Base-by-base conservation (phyloP, 2,329 filamentous ascomycete species). In the Cryphonectria nitschkei region DNA sequence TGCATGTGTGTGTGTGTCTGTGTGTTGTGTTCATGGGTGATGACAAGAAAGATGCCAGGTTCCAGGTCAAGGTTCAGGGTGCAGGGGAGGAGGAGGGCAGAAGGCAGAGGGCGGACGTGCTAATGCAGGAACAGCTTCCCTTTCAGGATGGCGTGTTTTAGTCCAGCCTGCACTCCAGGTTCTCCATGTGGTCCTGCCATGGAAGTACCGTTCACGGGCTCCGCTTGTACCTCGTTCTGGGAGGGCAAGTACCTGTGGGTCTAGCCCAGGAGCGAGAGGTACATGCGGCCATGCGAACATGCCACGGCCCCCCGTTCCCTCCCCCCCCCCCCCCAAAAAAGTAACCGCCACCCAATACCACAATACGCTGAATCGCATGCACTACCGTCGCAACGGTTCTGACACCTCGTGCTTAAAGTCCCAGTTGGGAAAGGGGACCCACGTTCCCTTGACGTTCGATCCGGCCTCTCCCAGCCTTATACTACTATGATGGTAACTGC, bases 101-200 rank as follows among this genome's bases (percentile, higher is more conserved):
- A 52, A 19, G 34, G 13, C n/a, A 67, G 54, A 46, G 39, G 43
- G 63, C 39, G 43, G 62, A 50, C 37, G 65, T 67, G 65, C 72
- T 73, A 73, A 73, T 73, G 72, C 72, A 73, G 72, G 72, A 72
- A 73, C 72, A 66, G 56, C 54, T 66, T 70, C 67, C 50, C 8
- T 68, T 72, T 68, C 14, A 61, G 70, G 61, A 68, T 65, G 67
- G 65, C 56, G 26, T 62, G 72, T 71, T 72, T 69, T 72, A 73
- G 72, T 32, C 52, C 52, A 32, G 37, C 50, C 72, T 73, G 72
- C 64, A 69, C 65, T 68, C 70, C 67, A 67, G 69, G 70, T 70
- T 70, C 54, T 70, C 67, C 70, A 70, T 70, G 68, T 72, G 70
- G 68, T 56, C 54, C 60, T 56, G 43, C 65, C 50, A 34, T 65